Evolutionary conservation across 2,329 filamentous ascomycete genomes (phyloP), one percentile per base, ranked within the genome.

Genomic region (Colletotrichum karsti): DNA sequence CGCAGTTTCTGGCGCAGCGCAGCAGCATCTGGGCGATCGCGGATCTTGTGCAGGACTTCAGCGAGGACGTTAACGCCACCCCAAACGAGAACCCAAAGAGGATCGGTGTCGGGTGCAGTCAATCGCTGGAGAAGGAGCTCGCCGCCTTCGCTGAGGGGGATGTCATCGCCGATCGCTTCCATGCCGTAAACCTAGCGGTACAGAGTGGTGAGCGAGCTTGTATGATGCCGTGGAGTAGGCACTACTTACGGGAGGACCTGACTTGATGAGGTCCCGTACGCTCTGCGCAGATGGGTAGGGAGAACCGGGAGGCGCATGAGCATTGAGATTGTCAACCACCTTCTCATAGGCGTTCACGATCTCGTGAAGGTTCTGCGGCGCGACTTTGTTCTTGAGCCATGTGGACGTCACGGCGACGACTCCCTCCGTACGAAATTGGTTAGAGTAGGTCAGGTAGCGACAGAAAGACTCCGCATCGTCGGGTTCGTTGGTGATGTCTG

Each of bases 1-100:
- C 85, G 77, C 8, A 88, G 73, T 66, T 82, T 83, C 2, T 77
- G 71, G 2, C 79, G 74, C 26, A 87, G 75, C 1, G 65, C 66
- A 1, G 76, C 74, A 1, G 80, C 75, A 0, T 83, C 10, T 54
- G 53, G 10, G 73, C 67, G 30, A 75, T 72, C 71, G 73, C n/a
- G 73, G 41, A 85, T 78, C 13, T 81, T 76, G n/a, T 80, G 73
- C 10, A 88, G 77, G 2, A 81, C 84, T 60, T 85, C 81, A 4
- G 85, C 86, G 4, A 88, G 80, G 2, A 83, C 81, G 64, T 87
- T 88, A 24, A 83, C 81, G 12, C 86, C 86, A 13, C 85, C 85
- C 86, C 86, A 88, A 70, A 79, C 79, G 2, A 87, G 78, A 7
- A 88, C 76, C 83, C 84, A 88, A 2, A 88, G 78, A 5, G 84